A percentile compares a stretch with the other conserved stretches of the same genome.
Conservation (phyloP, 331 rosid species). For the Acacia concinna region DNA sequence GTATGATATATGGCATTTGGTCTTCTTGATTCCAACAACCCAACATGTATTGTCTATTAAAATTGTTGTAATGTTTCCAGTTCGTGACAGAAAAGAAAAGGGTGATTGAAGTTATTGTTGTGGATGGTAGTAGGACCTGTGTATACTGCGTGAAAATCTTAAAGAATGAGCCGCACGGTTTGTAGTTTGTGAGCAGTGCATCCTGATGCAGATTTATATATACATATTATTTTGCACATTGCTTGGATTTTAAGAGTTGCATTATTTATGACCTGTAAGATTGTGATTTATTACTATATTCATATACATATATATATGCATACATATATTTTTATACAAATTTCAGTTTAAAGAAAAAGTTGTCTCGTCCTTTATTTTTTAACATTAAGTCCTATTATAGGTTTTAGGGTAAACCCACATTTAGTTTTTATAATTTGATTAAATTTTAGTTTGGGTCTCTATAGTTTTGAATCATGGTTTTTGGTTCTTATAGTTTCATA, state of each 20-base stretch:
- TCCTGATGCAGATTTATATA: neutral
- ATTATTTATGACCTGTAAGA: neutral
- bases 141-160: neutral
- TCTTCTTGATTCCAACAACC: neutral
- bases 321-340: no score
- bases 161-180: no score
- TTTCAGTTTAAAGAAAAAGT: neutral
- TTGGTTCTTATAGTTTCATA: no score
- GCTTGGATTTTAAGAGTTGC: neutral
- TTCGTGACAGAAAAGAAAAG: neutral
- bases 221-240: neutral
- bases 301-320: no score
- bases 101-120: neutral
- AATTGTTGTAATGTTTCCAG: neutral
- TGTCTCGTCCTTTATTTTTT: no score
- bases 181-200: neutral
- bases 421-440: no score
- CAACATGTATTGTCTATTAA: conserved; percentile 2
- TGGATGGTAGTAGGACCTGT: neutral
- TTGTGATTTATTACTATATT: neutral
- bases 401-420: no score
- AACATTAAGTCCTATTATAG: neutral
- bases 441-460: no score
- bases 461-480: no score
- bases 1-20: neutral